A percentile compares a stretch with the other conserved stretches of the same genome.
phyloP scores from a whole-genome alignment of 1,284 basidiomycete genomes.

The Malassezia nana region DNA sequence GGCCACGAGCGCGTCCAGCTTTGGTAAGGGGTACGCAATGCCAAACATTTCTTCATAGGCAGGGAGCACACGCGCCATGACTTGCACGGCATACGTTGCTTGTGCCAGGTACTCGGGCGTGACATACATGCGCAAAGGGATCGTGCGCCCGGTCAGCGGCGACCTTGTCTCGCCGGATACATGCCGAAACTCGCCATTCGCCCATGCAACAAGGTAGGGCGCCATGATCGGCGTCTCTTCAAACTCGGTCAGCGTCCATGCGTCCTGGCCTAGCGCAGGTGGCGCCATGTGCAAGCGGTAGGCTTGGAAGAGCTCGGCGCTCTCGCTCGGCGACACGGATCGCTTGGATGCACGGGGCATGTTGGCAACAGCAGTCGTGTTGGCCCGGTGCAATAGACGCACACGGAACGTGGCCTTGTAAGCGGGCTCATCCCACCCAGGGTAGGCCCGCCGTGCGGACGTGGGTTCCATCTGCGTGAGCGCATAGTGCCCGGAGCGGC shows the following conservation, averaged over 20 bases:
- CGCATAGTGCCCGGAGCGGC: constrained; percentile 49
- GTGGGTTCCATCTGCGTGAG: constrained; percentile 61
- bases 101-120: constrained; percentile 78
- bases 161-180: constrained; percentile 69
- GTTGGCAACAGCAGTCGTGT: constrained; percentile 61
- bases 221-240: constrained; percentile 58
- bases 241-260: constrained; percentile 48
- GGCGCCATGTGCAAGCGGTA: constrained; percentile 59
- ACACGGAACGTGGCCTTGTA: constrained; percentile 78
- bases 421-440: constrained; percentile 79
- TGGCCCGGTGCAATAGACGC: constrained; percentile 72
- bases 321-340: constrained; percentile 26
- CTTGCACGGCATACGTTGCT: constrained; percentile 67
- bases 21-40: constrained; percentile 81
- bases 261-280: constrained; percentile 49
- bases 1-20: constrained; percentile 51
- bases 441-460: constrained; percentile 58
- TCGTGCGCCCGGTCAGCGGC: constrained; percentile 67
- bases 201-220: constrained; percentile 81
- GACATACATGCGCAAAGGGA: constrained; percentile 72
- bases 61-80: constrained; percentile 74
- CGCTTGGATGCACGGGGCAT: constrained; percentile 54
- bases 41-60: constrained; percentile 84
- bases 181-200: constrained; percentile 69
- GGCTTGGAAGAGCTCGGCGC: constrained; percentile 35